Evolutionary conservation across 2,329 filamentous ascomycete genomes (phyloP), one percentile per base, ranked within the genome.

Genomic region (Aspergillus sp.): DNA sequence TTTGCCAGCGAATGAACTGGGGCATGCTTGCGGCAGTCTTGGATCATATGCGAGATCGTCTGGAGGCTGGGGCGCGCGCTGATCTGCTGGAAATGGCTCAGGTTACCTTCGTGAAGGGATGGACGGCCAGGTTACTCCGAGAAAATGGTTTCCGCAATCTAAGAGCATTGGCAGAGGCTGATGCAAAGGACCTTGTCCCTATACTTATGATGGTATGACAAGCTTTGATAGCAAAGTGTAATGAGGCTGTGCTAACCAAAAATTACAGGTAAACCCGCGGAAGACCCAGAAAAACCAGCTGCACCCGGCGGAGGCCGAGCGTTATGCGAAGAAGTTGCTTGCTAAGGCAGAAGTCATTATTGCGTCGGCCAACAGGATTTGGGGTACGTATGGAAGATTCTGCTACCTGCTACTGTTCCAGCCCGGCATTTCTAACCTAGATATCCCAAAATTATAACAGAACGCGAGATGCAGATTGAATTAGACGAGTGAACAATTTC

Each of bases 1-100:
- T 92, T 69, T 92, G 90, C 70, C 83, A 91, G 65, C 83, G 86
- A 17, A 91, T 93, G 90, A 86, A 83, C 2, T 92, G 89, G 88
- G 88, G 87, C 1, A 86, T 89, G 67, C 84, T 92, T 71, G 86
- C 86, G 6, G 88, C 87, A 4, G 87, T 89, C 6, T 79, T 92
- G 32, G 88, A 92, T 65, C 90, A 92, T 70, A 92, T 90, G 77
- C 86, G 87, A 0, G 89, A 92, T 73, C 82, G 90, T 21, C 79
- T 93, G 6, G 86, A 87, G 72, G 89, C 89, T 10, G 90, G 90
- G 0, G 90, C 90, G 0, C 85, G 84, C 60, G 83, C 87, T 0
- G 90, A 92, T 68, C 79, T 92, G 15, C 77, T 93, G 8, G 87
- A 87, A 3, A 81, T 92, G 70, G 84, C 89, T 2, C 86, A 88